These are phyloP conservation scores for Murraya koenigii DNA, from an alignment of 345 rosid species.

Conservation along the genomic window DNA sequence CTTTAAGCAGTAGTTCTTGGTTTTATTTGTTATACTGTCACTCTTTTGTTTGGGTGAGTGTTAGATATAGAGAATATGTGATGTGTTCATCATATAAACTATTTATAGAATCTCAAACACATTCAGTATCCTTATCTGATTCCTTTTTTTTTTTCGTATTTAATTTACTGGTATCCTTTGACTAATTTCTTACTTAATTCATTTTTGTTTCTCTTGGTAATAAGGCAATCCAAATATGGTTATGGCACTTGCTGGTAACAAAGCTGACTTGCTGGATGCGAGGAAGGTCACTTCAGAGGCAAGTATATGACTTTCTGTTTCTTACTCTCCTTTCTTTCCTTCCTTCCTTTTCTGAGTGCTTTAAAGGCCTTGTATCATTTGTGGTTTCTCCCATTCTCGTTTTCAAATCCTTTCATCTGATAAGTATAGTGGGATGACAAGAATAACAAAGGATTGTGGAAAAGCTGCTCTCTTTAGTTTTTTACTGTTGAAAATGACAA, in stretches of 20 bases:
- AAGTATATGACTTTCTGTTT: constrained; percentile 28
- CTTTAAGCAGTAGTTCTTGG: background rate
- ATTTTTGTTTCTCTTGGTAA: constrained; percentile 6
- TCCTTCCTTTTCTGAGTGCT: background rate
- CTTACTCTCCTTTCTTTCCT: background rate
- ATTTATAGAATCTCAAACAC: background rate
- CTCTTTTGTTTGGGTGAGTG: background rate
- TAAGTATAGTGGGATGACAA: background rate
- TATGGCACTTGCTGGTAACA: constrained; percentile 93
- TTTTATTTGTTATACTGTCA: background rate
- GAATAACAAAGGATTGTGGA: background rate
- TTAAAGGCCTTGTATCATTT: background rate
- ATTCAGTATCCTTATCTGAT: background rate
- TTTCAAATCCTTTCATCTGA: background rate
- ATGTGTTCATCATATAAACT: background rate
- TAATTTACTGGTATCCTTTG: background rate
- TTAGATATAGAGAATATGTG: background rate
- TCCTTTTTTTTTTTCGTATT: background rate
- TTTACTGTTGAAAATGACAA: background rate
- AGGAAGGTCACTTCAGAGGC: constrained; percentile 78
- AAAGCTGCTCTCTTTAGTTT: background rate
- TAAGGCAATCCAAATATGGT: constrained; percentile 91
- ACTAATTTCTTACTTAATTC: background rate
- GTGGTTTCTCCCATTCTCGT: background rate
- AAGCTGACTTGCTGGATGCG: constrained; percentile 81